Base-by-base conservation (phyloP, 2,329 filamentous ascomycete species). In the Tolypocladium nubicola region DNA sequence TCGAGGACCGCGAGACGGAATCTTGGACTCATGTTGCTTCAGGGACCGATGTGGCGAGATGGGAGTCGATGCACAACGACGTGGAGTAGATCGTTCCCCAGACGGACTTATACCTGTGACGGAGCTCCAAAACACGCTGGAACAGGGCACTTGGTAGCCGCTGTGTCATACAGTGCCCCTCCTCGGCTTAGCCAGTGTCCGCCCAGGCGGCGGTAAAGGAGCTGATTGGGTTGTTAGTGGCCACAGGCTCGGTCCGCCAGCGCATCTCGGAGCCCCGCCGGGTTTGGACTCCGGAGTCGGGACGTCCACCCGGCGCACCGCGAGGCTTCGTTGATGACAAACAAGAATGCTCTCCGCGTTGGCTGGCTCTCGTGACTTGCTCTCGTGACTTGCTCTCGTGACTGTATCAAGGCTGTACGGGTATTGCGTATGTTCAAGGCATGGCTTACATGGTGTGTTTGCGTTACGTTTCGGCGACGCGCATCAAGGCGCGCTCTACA, bases 1-100 rank as follows among this genome's bases (percentile, higher is more conserved):
- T 71, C 68, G 4, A 71, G 57, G 2, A 71, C 60, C 16, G 67
- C 68, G 49, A 70, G 55, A 19, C 47, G 43, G 23, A 56, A 56
- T 10, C 30, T 2, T n/a, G 19, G 23, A 16, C 13, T 45, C 39
- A 43, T 54, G 10, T 13, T 37, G 40, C 19, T 3, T 30, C 21
- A 14, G 37, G 4, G 33, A 13, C 13, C 10, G 26, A 1, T 14
- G 9, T 7, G 19, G 13, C 16, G 47, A 35, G 16, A 50, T 50
- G 47, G 47, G 14, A 47, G 19, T 10, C 16, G n/a, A 50, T 16
- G 26, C 30, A 3, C 30, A 3, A 4, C 10, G 16, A n/a, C 16
- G 14, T 8, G 14, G 2, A 30, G 16, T 50, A 50, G 14, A 49
- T 7, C 8, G 45, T 33, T 33, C 14, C 16, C 16, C 14, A 19